phyloP scores from a whole-genome alignment of 2,329 filamentous ascomycete species.

The Fusarium sp. region DNA sequence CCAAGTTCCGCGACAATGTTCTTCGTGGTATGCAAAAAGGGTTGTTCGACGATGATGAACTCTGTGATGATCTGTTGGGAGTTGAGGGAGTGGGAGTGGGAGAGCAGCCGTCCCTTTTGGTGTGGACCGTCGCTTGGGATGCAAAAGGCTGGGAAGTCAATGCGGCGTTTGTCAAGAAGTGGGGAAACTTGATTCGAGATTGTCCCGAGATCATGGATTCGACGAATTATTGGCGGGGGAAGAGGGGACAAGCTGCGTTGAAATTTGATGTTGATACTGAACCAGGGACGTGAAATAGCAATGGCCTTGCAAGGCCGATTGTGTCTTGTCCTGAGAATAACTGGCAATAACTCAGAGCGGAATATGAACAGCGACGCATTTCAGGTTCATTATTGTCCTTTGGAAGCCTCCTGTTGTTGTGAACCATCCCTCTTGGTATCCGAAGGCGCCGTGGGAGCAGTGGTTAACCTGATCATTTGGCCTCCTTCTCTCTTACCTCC shows the following conservation, averaged over 20 bases:
- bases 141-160: not conserved
- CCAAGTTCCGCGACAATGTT: not conserved
- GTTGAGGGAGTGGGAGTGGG: not conserved
- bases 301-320: accelerated
- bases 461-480: too few relatives aligned
- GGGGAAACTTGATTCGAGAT: not conserved
- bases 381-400: accelerated
- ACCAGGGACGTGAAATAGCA: not conserved
- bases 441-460: accelerated
- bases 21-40: not conserved
- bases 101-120: not conserved
- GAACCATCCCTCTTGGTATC: not conserved
- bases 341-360: accelerated
- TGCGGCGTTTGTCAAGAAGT: not conserved
- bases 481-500: not conserved
- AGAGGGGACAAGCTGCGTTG: not conserved
- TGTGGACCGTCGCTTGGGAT: not conserved
- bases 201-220: not conserved
- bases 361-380: not conserved
- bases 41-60: not conserved
- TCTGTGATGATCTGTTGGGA: not conserved
- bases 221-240: not conserved
- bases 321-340: accelerated
- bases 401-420: accelerated
- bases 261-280: not conserved